Conservation (phyloP, 148 eudicot species). For the Bassia scoparia region DNA sequence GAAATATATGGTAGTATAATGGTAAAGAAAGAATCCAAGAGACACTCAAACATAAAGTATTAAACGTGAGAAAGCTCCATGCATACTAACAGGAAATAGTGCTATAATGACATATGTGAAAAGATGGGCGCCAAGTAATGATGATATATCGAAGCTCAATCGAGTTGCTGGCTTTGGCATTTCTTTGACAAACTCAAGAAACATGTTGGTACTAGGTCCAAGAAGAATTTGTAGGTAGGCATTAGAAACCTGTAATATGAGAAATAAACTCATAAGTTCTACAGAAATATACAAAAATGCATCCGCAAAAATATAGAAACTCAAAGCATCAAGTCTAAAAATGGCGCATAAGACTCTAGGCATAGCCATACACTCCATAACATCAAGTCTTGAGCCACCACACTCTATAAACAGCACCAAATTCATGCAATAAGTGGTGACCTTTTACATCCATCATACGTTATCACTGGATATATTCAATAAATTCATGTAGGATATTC, state of each 20-base stretch:
- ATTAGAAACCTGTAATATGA: constrained; percentile 70
- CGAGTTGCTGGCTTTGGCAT: constrained; percentile 82
- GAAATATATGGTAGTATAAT: neutral
- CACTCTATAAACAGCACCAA: neutral
- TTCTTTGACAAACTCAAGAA: constrained; percentile 77
- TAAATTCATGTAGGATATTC: too few species aligned
- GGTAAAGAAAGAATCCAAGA: neutral
- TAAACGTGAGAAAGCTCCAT: neutral
- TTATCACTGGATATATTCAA: too few species aligned
- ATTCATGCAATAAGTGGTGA: too few species aligned
- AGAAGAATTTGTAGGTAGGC: constrained; percentile 59
- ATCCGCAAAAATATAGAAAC: neutral
- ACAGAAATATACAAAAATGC: neutral
- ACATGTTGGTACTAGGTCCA: constrained; percentile 51
- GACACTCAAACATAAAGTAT: neutral
- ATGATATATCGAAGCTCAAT: constrained; percentile 57
- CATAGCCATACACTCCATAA: neutral
- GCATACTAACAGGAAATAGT: constrained; percentile 75
- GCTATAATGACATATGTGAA: constrained; percentile 77
- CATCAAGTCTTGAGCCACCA: neutral
- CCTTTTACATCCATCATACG: too few species aligned
- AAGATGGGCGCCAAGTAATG: constrained; percentile 77
- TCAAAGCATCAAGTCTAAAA: neutral
- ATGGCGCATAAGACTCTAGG: neutral
- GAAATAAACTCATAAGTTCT: constrained; percentile 14